phyloP scores from a whole-genome alignment of 805 yeast species.

The Candida ovalis region DNA sequence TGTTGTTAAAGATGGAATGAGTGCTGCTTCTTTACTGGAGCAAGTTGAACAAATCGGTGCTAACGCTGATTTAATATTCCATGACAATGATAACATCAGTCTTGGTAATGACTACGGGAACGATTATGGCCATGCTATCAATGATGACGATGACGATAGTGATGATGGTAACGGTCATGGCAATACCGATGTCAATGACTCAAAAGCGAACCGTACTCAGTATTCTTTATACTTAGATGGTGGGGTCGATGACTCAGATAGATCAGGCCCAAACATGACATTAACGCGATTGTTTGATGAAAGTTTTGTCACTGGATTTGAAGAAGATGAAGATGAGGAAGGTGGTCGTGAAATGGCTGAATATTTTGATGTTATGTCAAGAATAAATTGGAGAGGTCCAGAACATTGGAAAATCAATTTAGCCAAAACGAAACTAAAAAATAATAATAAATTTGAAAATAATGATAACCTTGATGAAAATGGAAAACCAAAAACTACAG shows the following conservation, averaged over 20 bases:
- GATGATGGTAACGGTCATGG: conserved; percentile 24
- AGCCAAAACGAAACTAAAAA: conserved; percentile 11
- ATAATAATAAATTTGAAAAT: not conserved
- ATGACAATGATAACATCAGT: conserved; percentile 18
- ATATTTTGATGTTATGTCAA: conserved; percentile 72
- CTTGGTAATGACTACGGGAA: conserved; percentile 17
- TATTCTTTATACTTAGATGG: conserved; percentile 30
- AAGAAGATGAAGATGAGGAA: conserved; percentile 28
- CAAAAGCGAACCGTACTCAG: conserved; percentile 25
- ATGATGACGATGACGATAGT: conserved; percentile 13
- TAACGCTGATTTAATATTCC: conserved; percentile 16
- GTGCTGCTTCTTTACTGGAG: conserved; percentile 24
- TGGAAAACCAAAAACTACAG: not conserved
- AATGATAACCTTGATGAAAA: not conserved
- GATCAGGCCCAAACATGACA: conserved; percentile 30
- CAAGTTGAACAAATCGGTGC: conserved; percentile 22
- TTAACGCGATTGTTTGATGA: conserved; percentile 33
- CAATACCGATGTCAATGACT: conserved; percentile 15
- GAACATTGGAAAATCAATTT: conserved; percentile 86
- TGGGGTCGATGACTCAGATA: conserved; percentile 27
- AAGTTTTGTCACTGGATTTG: conserved; percentile 16
- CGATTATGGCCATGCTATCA: too few species aligned
- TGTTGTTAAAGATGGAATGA: conserved; percentile 24
- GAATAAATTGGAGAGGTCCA: conserved; percentile 82
- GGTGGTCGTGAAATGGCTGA: conserved; percentile 53